Percentiles rank a stretch among this genome's conserved stretches.
Conservation (phyloP, 192 early-diverging fungal species). For the Linnemannia elongata region DNA sequence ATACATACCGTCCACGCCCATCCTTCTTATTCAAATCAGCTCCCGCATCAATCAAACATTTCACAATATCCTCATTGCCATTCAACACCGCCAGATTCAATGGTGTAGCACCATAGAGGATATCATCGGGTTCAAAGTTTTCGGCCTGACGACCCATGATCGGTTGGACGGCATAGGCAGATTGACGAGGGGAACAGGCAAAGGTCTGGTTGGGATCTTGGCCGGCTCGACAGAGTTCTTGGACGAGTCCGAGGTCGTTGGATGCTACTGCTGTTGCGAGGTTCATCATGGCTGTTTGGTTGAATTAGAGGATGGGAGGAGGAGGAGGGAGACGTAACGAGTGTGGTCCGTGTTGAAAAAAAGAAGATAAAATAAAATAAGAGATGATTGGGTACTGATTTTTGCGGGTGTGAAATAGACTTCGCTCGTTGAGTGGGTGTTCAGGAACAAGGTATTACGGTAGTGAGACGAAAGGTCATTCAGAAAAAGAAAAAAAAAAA, state of each 20-base stretch:
- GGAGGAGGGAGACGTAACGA: not conserved
- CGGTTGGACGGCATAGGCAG: slow-evolving; percentile 52
- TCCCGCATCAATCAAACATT: slow-evolving; percentile 66
- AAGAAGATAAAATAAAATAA: not conserved
- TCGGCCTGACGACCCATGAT: slow-evolving; percentile 30
- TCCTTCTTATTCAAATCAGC: slow-evolving; percentile 71
- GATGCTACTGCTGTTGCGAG: slow-evolving; percentile 56
- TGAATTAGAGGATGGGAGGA: not conserved
- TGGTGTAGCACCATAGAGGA: slow-evolving; percentile 63
- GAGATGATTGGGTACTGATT: too few relatives aligned
- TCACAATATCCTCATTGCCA: slow-evolving; percentile 70
- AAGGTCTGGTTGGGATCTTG: slow-evolving; percentile 62
- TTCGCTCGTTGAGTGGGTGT: not conserved
- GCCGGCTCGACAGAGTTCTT: slow-evolving; percentile 55
- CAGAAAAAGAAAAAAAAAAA: slow-evolving; percentile 5
- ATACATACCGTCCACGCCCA: slow-evolving; percentile 72
- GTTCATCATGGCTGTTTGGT: slow-evolving; percentile 47
- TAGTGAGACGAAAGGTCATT: not conserved
- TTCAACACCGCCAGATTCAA: slow-evolving; percentile 71
- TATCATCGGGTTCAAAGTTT: slow-evolving; percentile 53
- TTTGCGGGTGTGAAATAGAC: not conserved
- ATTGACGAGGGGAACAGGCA: slow-evolving; percentile 59
- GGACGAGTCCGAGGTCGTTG: slow-evolving; percentile 55
- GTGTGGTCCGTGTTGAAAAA: not conserved
- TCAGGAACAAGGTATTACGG: not conserved